Conservation (phyloP, 2,329 filamentous ascomycete species). For the Exophiala calicioides region DNA sequence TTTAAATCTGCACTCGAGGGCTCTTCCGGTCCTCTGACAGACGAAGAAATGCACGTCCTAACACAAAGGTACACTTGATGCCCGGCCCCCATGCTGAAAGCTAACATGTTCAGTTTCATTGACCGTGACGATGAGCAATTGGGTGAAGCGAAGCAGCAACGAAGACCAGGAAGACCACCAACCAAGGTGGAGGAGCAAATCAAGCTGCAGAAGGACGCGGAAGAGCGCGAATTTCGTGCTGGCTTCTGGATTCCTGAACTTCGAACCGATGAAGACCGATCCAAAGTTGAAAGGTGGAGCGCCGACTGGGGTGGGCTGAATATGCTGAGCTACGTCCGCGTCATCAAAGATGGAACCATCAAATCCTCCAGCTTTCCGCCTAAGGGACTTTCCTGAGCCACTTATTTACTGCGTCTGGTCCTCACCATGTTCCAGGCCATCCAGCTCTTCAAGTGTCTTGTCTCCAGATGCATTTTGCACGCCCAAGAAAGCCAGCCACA, state of each 20-base stretch:
- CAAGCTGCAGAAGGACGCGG: constrained; percentile 66
- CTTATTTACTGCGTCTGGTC: neutral
- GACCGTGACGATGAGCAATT: constrained; percentile 41
- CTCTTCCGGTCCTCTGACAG: constrained; percentile 37
- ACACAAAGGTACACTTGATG: constrained; percentile 58
- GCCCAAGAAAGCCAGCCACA: no score
- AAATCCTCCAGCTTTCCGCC: constrained; percentile 79
- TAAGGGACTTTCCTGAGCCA: constrained; percentile 52
- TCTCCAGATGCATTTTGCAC: neutral
- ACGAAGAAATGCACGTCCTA: constrained; percentile 47
- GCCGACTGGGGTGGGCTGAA: constrained; percentile 80
- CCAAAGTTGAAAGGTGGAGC: constrained; percentile 72
- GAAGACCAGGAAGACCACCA: constrained; percentile 79
- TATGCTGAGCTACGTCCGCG: constrained; percentile 73
- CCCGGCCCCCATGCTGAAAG: neutral
- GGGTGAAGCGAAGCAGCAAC: constrained; percentile 57
- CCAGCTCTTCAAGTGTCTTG: neutral
- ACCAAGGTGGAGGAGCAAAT: constrained; percentile 76
- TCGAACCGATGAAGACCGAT: constrained; percentile 64
- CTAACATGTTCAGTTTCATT: constrained; percentile 39
- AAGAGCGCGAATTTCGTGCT: constrained; percentile 76
- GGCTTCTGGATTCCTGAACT: constrained; percentile 84
- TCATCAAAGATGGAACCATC: constrained; percentile 65
- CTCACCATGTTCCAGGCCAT: neutral
- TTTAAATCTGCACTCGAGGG: constrained; percentile 66